Conservation (phyloP, 164 flowering plant species). For the Tinospora cordifolia region DNA sequence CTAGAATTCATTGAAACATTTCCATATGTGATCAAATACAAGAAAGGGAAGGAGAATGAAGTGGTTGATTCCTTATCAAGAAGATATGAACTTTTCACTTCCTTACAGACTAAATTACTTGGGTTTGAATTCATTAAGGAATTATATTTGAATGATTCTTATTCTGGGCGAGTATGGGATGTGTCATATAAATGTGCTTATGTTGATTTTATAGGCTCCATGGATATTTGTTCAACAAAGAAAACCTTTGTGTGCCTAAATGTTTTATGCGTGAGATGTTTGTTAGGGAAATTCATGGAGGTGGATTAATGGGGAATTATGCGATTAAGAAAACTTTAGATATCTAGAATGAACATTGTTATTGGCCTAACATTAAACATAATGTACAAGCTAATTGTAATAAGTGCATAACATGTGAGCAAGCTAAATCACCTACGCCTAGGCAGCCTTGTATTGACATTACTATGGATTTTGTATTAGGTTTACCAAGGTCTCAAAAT, state of each 20-base stretch:
- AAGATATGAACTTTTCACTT: not conserved
- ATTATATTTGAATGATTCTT: too few species aligned
- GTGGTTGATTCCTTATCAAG: not conserved
- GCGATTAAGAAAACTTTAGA: not conserved
- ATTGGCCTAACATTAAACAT: not conserved
- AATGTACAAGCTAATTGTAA: not conserved
- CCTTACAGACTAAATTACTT: too few species aligned
- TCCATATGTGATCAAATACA: not conserved
- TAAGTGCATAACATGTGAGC: not conserved
- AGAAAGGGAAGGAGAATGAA: not conserved
- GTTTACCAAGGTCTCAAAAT: slow-evolving; percentile 1
- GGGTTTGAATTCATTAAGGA: too few species aligned
- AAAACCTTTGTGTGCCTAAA: not conserved
- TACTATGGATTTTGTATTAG: too few species aligned
- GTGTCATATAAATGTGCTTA: not conserved
- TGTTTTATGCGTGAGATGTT: too few species aligned
- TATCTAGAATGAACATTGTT: too few species aligned
- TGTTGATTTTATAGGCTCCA: not conserved
- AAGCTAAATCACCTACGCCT: slow-evolving; percentile 5
- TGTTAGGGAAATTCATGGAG: not conserved
- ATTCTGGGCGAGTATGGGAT: not conserved
- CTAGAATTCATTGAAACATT: not conserved
- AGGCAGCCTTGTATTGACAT: slow-evolving; percentile 3
- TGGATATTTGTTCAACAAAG: not conserved
- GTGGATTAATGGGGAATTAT: not conserved